phyloP scores from a whole-genome alignment of 2,329 filamentous ascomycete species.

The Neonectria punicea region DNA sequence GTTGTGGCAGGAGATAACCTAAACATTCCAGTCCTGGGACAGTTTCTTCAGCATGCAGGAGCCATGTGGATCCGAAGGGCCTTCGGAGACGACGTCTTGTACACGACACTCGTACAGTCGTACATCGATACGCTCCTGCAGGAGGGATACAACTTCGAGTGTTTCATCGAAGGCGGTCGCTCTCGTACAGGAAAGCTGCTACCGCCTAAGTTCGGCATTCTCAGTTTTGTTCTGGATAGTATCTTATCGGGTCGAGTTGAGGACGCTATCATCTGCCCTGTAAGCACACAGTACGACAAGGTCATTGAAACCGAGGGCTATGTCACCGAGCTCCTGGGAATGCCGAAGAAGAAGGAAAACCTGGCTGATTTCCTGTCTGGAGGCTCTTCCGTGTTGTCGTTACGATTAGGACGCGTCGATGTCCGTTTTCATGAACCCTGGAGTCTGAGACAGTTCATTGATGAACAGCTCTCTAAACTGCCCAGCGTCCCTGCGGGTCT shows the following conservation, averaged over 20 bases:
- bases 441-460: constrained; percentile 86
- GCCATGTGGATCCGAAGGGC: constrained; percentile 96
- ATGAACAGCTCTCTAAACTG: constrained; percentile 73
- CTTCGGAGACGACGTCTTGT: constrained; percentile 92
- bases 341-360: constrained; percentile 96
- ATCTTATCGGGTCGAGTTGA: constrained; percentile 87
- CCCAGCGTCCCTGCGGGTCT: constrained; percentile 55
- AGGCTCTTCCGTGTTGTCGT: constrained; percentile 83
- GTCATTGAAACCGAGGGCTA: constrained; percentile 98
- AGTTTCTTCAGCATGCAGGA: constrained; percentile 93
- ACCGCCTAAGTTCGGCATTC: constrained; percentile 93
- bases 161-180: constrained; percentile 95
- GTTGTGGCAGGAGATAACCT: constrained; percentile 96
- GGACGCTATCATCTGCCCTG: constrained; percentile 93
- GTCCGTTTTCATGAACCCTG: constrained; percentile 97
- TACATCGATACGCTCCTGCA: constrained; percentile 95
- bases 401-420: constrained; percentile 91
- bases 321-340: constrained; percentile 90
- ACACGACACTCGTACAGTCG: constrained; percentile 91
- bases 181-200: constrained; percentile 94
- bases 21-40: constrained; percentile 90
- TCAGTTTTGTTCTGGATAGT: constrained; percentile 91
- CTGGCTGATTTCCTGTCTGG: constrained; percentile 88
- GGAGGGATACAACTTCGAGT: constrained; percentile 93
- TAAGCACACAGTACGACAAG: constrained; percentile 98